Evolutionary conservation across 202 grass and related monocot species (phyloP), one percentile per base, ranked within the genome.

Genomic region (Elaeis oleifera): DNA sequence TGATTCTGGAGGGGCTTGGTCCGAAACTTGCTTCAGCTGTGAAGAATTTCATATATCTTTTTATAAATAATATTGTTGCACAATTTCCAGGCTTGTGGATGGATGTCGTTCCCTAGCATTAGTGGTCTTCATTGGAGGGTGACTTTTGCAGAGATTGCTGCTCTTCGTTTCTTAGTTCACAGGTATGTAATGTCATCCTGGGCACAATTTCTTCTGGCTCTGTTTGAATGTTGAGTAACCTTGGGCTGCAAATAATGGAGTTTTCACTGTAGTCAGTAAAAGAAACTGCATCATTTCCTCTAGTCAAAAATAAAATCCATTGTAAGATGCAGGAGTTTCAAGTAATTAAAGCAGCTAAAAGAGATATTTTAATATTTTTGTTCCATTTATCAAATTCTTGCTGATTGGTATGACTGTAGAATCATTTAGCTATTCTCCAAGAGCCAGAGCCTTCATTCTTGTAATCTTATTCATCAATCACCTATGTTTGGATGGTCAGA

Each of bases 61-160:
- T 5, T 50, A 5, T 5, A 11, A 50, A 49, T n/a, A n/a, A 32
- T 59, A 51, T n/a, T 58, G 32, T 65, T 8, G 36, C 11, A 11
- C 13, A 63, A 73, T 64, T 74, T 31, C 22, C 70, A 97, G 92
- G 79, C 68, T 84, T 80, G 74, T 63, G 69, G 80, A 83, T 49
- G 74, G 84, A 68, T 79, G 77, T 48, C 81, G 84, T 50, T 92
- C 88, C 32, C 57, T 97, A 8, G 92, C 88, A 64, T 76, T 97
- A 53, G 82, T 97, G 73, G 79, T 89, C 59, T 97, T 97, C 65
- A 71, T 97, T 78, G 88, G 92, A 19, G 88, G 9, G 77, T 97
- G 54, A 89, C 92, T 73, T 97, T 83, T 80, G 88, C 84, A 23
- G 92, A 89, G 61, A 89, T 97, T 79, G 82, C 92, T 89, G 88